Conservation (phyloP, 2,329 filamentous ascomycete genomes). For the Aspergillus cejpii region DNA sequence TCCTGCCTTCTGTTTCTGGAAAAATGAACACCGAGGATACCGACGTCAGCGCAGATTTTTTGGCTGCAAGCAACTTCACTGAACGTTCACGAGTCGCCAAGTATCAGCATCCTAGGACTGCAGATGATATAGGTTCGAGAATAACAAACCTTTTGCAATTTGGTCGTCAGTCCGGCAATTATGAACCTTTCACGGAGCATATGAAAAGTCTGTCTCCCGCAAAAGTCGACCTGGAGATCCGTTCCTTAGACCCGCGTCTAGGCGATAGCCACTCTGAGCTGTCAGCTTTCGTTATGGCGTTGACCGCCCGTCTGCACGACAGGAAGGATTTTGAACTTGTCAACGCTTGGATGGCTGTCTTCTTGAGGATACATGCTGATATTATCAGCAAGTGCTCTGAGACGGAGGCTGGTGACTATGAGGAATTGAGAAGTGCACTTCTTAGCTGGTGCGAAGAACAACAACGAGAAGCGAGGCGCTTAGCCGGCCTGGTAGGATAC, state of each 20-base stretch:
- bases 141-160: constrained; percentile 47
- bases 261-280: constrained; percentile 58
- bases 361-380: constrained; percentile 70
- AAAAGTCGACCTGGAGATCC: constrained; percentile 82
- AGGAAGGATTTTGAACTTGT: constrained; percentile 85
- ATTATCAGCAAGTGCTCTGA: constrained; percentile 44
- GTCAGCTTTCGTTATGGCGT: constrained; percentile 68
- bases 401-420: constrained; percentile 41
- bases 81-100: constrained; percentile 63
- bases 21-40: constrained; percentile 26
- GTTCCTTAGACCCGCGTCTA: constrained; percentile 57
- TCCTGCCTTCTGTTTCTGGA: constrained; percentile 55
- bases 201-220: constrained; percentile 76
- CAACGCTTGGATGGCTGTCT: constrained; percentile 96
- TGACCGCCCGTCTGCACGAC: constrained; percentile 62
- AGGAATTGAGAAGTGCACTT: constrained; percentile 53
- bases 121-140: constrained; percentile 20
- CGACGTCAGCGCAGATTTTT: constrained; percentile 26
- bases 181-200: constrained; percentile 64
- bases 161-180: constrained; percentile 50
- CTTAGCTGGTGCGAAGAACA: constrained; percentile 66
- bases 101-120: constrained; percentile 49
- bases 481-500: constrained; percentile 75
- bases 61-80: constrained; percentile 33
- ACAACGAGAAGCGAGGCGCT: constrained; percentile 60